A percentile compares a stretch with the other conserved stretches of the same genome.
Evolutionary conservation across 1,284 basidiomycete species (phyloP).

Genomic region (Peniophora sp.): DNA sequence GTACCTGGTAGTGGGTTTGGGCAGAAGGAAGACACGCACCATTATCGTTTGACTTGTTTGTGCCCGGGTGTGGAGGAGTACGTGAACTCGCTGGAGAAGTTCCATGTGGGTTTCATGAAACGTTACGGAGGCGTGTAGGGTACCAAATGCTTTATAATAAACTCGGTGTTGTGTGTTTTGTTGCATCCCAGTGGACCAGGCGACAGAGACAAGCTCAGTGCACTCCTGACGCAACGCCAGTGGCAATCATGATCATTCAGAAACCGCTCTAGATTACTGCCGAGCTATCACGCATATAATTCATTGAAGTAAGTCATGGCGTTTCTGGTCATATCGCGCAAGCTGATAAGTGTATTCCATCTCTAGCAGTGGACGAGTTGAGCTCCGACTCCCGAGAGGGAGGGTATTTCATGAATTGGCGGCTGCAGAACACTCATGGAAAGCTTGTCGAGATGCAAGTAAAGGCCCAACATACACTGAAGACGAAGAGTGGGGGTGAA

Average conservation of each 20-base stretch:
- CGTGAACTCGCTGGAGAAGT: slow-evolving; percentile 75
- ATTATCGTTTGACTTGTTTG: slow-evolving; percentile 83
- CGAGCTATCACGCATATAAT: slow-evolving; percentile 12
- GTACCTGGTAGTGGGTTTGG: slow-evolving; percentile 91
- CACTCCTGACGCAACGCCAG: no score
- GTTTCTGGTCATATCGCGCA: slow-evolving; percentile 34
- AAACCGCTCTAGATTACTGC: no score
- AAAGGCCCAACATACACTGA: background rate
- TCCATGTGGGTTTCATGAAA: slow-evolving; percentile 73
- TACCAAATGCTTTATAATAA: background rate
- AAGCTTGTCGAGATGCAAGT: no score
- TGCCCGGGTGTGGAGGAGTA: slow-evolving; percentile 90
- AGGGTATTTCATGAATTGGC: slow-evolving; percentile 39
- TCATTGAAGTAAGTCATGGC: slow-evolving; percentile 30
- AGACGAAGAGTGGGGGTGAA: slow-evolving; percentile 43
- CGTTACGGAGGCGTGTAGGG: slow-evolving; percentile 39
- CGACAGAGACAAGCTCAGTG: no score
- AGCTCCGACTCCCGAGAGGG: slow-evolving; percentile 39
- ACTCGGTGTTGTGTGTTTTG: background rate
- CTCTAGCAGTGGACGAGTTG: slow-evolving; percentile 39
- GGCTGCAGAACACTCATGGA: slow-evolving; percentile 21
- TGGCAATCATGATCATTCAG: no score
- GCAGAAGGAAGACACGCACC: slow-evolving; percentile 80
- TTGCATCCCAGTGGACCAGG: no score
- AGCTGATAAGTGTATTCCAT: slow-evolving; percentile 3